Conservation (phyloP, 1,284 basidiomycete genomes). For the Apiotrichum akiyoshidainum region DNA sequence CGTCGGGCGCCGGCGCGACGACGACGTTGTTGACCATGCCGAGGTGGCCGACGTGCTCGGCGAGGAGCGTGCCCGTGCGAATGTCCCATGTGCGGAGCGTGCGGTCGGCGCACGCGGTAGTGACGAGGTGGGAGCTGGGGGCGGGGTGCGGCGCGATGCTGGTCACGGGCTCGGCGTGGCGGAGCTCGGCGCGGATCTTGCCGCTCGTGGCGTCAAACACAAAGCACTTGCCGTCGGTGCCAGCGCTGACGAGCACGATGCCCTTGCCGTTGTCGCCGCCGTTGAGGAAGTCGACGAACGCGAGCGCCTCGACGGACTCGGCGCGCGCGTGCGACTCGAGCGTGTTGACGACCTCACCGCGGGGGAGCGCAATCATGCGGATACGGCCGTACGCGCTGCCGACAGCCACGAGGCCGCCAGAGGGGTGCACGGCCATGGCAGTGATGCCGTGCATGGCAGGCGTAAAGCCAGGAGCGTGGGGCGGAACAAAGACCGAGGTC, state of each 20-base stretch:
- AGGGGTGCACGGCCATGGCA: constrained; percentile 74
- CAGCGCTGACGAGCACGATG: constrained; percentile 73
- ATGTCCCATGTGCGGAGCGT: constrained; percentile 90
- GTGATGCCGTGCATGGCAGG: constrained; percentile 69
- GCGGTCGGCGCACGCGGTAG: constrained; percentile 80
- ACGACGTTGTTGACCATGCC: constrained; percentile 75
- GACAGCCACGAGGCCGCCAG: constrained; percentile 80
- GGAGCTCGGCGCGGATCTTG: constrained; percentile 67
- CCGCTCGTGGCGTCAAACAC: constrained; percentile 90
- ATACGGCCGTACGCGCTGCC: constrained; percentile 80
- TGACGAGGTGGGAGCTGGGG: constrained; percentile 65
- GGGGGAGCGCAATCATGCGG: constrained; percentile 77
- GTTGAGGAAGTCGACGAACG: constrained; percentile 74
- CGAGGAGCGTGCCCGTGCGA: constrained; percentile 72
- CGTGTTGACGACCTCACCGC: constrained; percentile 66
- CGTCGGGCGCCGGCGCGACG: constrained; percentile 53
- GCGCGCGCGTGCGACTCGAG: constrained; percentile 80
- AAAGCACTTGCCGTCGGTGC: constrained; percentile 87
- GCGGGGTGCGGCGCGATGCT: constrained; percentile 68
- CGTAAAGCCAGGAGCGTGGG: constrained; percentile 58
- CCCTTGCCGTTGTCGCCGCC: constrained; percentile 57
- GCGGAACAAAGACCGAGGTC: constrained; percentile 45
- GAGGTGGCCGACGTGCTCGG: constrained; percentile 78
- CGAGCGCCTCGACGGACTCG: constrained; percentile 84
- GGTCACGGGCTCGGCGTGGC: constrained; percentile 72